Evolutionary conservation across 768 basidiomycete genomes (phyloP).

Genomic region (Boletus huronensis): DNA sequence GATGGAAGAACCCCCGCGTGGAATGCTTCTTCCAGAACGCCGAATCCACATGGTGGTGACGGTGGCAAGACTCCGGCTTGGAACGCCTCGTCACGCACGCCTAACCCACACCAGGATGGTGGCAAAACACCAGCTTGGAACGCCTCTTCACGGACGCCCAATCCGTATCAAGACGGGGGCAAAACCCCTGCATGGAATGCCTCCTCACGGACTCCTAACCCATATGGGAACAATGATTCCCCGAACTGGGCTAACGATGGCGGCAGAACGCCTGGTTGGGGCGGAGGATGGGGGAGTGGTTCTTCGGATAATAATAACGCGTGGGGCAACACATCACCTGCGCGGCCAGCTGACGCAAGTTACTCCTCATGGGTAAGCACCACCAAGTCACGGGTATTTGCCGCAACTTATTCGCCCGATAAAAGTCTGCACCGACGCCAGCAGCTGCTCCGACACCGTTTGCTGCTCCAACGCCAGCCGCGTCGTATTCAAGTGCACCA

Average conservation of each 20-base stretch:
- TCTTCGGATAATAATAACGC: constrained; percentile 17
- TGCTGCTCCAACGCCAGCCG: constrained; percentile 30
- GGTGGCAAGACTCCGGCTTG: constrained; percentile 70
- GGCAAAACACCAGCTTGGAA: constrained; percentile 53
- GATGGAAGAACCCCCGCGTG: constrained; percentile 58
- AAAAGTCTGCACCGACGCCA: constrained; percentile 37
- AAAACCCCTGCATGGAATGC: constrained; percentile 19
- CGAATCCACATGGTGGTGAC: constrained; percentile 59
- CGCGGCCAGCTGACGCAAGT: constrained; percentile 28
- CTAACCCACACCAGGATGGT: constrained; percentile 48
- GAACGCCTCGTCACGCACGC: constrained; percentile 48
- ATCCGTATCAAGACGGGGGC: constrained; percentile 39
- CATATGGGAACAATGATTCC: constrained; percentile 34
- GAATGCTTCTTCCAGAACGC: constrained; percentile 63
- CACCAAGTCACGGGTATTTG: constrained; percentile 19
- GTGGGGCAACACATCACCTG: constrained; percentile 33
- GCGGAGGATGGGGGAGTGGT: constrained; percentile 23
- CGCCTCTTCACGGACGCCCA: constrained; percentile 49
- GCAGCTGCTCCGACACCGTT: constrained; percentile 40
- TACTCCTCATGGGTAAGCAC: constrained; percentile 35
- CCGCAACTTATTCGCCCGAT: constrained; percentile 7
- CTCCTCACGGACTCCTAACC: constrained; percentile 50
- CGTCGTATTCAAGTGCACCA: constrained; percentile 29
- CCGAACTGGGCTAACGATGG: constrained; percentile 33
- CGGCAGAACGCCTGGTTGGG: constrained; percentile 53